Conservation (phyloP, 78 protist genomes). For the Anaeramoeba flamelloides region DNA sequence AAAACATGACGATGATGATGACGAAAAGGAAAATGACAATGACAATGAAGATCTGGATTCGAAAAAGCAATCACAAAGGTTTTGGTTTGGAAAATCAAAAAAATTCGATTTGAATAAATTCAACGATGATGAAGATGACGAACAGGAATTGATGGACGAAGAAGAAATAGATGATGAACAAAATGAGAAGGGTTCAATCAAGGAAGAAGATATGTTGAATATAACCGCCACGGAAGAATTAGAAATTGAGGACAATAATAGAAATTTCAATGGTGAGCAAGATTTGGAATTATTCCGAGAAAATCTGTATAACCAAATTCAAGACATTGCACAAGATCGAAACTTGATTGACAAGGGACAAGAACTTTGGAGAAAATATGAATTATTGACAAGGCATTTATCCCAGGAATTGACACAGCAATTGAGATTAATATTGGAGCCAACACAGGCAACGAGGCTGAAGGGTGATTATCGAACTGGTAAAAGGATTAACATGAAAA, state of each 20-base stretch:
- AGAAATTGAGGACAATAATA: not conserved
- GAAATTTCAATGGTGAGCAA: not conserved
- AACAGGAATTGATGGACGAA: not conserved
- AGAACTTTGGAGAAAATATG: conserved; percentile 46
- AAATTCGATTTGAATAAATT: not conserved
- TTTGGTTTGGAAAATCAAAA: not conserved
- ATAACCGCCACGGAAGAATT: not conserved
- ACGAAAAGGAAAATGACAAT: not conserved
- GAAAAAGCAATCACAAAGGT: conserved; percentile 6
- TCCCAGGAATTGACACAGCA: conserved; percentile 81
- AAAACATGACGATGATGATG: not conserved
- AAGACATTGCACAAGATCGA: not conserved
- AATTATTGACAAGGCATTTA: conserved; percentile 26
- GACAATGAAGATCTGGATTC: conserved; percentile 1
- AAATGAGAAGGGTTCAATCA: not conserved
- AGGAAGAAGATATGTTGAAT: not conserved
- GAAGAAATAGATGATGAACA: not conserved
- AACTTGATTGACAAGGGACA: not conserved
- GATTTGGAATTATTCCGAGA: not conserved
- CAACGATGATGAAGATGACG: not conserved
- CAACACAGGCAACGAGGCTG: conserved; percentile 68
- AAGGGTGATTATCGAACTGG: conserved; percentile 95
- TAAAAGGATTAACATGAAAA: conserved; percentile 89
- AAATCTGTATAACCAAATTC: conserved; percentile 7
- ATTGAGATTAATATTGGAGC: conserved; percentile 79